Conservation (phyloP, 2,329 filamentous ascomycete species). For the Colletotrichum coccodes region DNA sequence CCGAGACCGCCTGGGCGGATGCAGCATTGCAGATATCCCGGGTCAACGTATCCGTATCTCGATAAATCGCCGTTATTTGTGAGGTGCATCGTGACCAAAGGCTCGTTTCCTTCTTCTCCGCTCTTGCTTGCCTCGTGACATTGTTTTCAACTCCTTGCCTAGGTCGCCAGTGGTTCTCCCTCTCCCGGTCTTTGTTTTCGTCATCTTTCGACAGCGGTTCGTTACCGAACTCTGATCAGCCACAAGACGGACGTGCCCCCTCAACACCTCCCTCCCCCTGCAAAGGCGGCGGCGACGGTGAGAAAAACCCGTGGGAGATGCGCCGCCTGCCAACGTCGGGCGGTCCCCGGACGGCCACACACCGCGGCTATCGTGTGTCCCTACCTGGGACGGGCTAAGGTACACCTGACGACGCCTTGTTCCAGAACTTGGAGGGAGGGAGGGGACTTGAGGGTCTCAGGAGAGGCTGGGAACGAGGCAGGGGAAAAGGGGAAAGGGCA, state of each 20-base stretch:
- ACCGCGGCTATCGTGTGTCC: conserved; percentile 2
- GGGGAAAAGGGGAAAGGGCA: neutral
- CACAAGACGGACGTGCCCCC: neutral
- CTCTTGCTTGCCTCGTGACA: neutral
- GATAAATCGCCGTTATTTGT: neutral
- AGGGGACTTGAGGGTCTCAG: conserved; percentile 2
- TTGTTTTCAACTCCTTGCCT: neutral
- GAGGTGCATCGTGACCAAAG: neutral
- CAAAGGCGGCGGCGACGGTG: neutral
- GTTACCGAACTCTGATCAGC: neutral
- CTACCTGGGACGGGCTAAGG: conserved; percentile 23
- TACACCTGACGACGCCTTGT: conserved; percentile 18
- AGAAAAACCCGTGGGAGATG: conserved; percentile 7
- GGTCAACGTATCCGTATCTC: neutral
- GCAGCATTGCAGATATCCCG: conserved; percentile 5
- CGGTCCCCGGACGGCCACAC: conserved; percentile 1
- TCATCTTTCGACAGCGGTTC: neutral
- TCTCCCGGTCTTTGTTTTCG: too few species aligned
- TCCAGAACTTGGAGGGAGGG: conserved; percentile 8
- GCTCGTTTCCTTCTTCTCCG: neutral
- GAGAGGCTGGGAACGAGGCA: neutral
- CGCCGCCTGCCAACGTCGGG: conserved; percentile 6
- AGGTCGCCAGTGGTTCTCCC: neutral
- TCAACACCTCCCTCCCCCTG: neutral
- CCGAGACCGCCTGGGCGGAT: neutral